A percentile compares a stretch with the other conserved stretches of the same genome.
These are phyloP conservation scores for Lipomyces sp. DNA, from an alignment of 805 yeast genomes.

Conservation along the genomic window DNA sequence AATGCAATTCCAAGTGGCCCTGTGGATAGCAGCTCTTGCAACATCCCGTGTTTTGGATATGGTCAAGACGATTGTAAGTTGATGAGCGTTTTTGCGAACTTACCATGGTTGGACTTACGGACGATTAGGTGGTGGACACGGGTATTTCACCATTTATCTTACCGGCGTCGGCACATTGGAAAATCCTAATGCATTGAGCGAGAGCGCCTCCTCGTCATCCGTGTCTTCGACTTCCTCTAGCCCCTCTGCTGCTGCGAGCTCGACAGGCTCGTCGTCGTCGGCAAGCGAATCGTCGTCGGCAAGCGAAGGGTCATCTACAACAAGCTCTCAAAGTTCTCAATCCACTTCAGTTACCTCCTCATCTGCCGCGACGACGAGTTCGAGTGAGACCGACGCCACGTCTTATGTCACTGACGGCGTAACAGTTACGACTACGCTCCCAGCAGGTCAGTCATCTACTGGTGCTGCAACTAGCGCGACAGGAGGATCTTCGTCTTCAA, in stretches of 20 bases:
- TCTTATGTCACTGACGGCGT: background rate
- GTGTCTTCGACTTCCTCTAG: slow-evolving; percentile 38
- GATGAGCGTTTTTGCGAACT: background rate
- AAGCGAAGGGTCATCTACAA: slow-evolving; percentile 32
- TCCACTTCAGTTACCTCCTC: slow-evolving; percentile 36
- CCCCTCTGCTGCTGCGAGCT: slow-evolving; percentile 46
- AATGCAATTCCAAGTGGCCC: slow-evolving; percentile 47
- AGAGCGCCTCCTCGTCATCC: slow-evolving; percentile 26
- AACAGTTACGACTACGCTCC: slow-evolving; percentile 37
- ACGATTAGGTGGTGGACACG: slow-evolving; percentile 50
- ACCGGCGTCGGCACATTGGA: slow-evolving; percentile 35
- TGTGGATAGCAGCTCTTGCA: slow-evolving; percentile 49
- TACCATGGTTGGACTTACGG: background rate
- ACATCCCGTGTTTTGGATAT: slow-evolving; percentile 63
- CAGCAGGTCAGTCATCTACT: slow-evolving; percentile 20
- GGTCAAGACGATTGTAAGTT: slow-evolving; percentile 60
- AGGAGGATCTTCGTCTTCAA: slow-evolving; percentile 37
- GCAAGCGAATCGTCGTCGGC: no score
- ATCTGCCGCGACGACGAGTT: background rate
- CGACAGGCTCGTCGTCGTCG: slow-evolving; percentile 42
- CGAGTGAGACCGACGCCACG: background rate
- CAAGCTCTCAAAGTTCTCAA: slow-evolving; percentile 33
- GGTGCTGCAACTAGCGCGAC: slow-evolving; percentile 36
- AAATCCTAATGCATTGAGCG: slow-evolving; percentile 27
- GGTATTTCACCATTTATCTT: slow-evolving; percentile 48